These are phyloP conservation scores for Ganoderma multipileum DNA, from an alignment of 1,284 basidiomycete genomes.

Conservation along the genomic window DNA sequence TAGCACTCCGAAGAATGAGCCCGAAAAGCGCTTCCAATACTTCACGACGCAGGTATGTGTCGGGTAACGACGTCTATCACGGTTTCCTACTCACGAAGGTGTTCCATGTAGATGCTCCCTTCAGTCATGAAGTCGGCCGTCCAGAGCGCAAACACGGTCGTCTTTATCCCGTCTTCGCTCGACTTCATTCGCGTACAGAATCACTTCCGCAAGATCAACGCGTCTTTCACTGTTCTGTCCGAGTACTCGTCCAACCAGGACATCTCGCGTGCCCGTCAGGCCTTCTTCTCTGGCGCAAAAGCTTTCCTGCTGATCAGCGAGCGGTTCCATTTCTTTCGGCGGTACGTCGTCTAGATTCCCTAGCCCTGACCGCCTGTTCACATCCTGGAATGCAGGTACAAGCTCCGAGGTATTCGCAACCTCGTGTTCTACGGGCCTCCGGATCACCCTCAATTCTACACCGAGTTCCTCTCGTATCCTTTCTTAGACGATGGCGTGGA, in stretches of 20 bases:
- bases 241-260: conserved; percentile 94
- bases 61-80: not conserved
- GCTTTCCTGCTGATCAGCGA: conserved; percentile 92
- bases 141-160: conserved; percentile 84
- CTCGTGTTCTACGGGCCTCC: conserved; percentile 94
- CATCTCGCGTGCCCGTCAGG: conserved; percentile 90
- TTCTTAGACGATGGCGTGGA: conserved; percentile 88
- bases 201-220: conserved; percentile 79
- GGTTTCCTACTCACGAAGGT: not conserved
- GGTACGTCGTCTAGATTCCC: conserved; percentile 49
- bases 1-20: conserved; percentile 76
- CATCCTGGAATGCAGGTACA: conserved; percentile 66
- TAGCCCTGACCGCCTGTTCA: not conserved
- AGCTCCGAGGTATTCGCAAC: conserved; percentile 90
- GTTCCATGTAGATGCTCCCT: conserved; percentile 74
- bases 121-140: conserved; percentile 89
- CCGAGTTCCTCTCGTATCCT: conserved; percentile 86
- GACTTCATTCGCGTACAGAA: conserved; percentile 95
- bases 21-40: conserved; percentile 85
- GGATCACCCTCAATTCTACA: conserved; percentile 90
- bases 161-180: conserved; percentile 95
- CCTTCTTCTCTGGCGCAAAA: conserved; percentile 91
- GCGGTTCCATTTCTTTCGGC: conserved; percentile 96
- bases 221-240: conserved; percentile 84
- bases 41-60: conserved; percentile 84